phyloP scores from a whole-genome alignment of 2,329 filamentous ascomycete genomes.

The Dryadomyces sulphureus region DNA sequence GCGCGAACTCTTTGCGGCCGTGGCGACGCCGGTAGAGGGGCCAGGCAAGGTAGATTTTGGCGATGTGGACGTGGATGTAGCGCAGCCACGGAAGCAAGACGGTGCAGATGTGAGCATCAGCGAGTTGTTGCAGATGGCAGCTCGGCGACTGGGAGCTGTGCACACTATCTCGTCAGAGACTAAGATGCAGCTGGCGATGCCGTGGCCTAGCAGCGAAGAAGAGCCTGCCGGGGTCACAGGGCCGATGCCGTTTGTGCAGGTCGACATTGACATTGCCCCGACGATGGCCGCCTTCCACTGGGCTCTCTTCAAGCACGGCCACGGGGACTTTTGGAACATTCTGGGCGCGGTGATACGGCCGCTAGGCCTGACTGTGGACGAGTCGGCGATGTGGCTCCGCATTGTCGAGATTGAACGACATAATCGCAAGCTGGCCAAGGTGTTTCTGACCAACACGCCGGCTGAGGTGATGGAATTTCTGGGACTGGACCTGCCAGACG shows the following conservation, averaged over 20 bases:
- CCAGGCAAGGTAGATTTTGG: conserved; percentile 55
- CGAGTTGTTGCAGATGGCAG: not conserved
- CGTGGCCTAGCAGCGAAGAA: conserved; percentile 26
- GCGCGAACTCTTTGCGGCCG: conserved; percentile 33
- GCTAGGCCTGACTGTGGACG: conserved; percentile 51
- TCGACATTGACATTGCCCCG: conserved; percentile 48
- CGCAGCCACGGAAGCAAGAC: not conserved
- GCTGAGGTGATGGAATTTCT: conserved; percentile 44
- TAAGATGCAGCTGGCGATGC: conserved; percentile 34
- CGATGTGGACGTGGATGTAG: conserved; percentile 53
- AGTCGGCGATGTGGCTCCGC: conserved; percentile 48
- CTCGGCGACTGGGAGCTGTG: conserved; percentile 27
- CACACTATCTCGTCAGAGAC: conserved; percentile 18
- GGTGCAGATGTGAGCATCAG: not conserved
- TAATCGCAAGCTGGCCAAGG: conserved; percentile 38
- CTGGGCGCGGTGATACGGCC: conserved; percentile 51
- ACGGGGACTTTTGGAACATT: conserved; percentile 56
- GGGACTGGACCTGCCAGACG: conserved; percentile 28
- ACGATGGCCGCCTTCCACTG: conserved; percentile 35
- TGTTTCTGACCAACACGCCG: conserved; percentile 47
- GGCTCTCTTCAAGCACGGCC: conserved; percentile 52
- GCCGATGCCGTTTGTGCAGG: conserved; percentile 39
- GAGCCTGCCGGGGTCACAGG: not conserved
- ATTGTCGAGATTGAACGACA: conserved; percentile 50
- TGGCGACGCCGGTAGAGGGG: conserved; percentile 49